phyloP scores from a whole-genome alignment of 306 rosid species.

The Castanea sativa region DNA sequence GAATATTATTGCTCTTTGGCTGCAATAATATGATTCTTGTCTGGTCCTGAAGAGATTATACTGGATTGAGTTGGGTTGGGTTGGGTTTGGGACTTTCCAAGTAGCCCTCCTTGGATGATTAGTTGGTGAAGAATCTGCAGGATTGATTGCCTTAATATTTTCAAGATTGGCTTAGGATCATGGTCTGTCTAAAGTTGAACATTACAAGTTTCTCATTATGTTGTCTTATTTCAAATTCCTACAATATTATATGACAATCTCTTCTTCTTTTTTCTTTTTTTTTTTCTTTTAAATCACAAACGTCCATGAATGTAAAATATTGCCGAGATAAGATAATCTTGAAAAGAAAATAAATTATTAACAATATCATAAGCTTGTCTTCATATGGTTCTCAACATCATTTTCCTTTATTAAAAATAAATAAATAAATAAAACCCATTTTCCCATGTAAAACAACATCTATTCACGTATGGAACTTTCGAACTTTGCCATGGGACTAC shows the following conservation, averaged over 20 bases:
- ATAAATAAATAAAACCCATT: too few species aligned
- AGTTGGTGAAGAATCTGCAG: neutral
- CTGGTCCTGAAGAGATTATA: constrained; percentile 9
- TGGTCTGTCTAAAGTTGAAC: neutral
- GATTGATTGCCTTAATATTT: constrained; percentile 6
- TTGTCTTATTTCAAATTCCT: neutral
- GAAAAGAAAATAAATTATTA: neutral
- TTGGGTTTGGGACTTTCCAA: neutral
- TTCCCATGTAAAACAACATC: too few species aligned
- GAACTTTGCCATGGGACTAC: too few species aligned
- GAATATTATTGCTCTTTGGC: constrained; percentile 8
- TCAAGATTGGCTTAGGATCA: constrained; percentile 14
- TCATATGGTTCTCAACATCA: neutral
- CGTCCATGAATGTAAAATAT: neutral
- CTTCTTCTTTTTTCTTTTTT: too few species aligned
- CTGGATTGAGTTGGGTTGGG: neutral
- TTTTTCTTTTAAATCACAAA: neutral
- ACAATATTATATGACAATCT: neutral
- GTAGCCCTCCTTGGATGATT: neutral
- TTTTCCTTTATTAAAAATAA: too few species aligned
- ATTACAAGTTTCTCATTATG: neutral
- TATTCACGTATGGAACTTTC: too few species aligned
- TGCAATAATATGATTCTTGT: constrained; percentile 11
- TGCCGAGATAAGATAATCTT: too few species aligned
- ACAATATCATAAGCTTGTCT: neutral